Evolutionary conservation across 495 filamentous ascomycete species (phyloP).

Genomic region (Friedmanniomyces simplex): DNA sequence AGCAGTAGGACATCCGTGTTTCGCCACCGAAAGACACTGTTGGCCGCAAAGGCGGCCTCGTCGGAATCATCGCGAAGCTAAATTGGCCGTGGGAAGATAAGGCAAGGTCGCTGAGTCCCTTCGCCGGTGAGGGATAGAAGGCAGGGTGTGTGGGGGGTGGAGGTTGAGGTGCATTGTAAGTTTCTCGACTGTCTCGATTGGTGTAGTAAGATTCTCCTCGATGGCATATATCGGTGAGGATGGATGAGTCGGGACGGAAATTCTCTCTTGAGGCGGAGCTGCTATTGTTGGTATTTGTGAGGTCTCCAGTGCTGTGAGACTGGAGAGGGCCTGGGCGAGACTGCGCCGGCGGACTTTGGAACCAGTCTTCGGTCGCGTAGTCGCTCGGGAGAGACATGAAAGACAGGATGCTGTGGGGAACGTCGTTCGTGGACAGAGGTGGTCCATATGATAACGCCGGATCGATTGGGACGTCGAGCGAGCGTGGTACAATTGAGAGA

Average conservation of each 20-base stretch:
- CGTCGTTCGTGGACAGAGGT: not conserved
- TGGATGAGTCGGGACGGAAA: not conserved
- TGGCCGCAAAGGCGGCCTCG: not conserved
- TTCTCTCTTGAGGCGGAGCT: not conserved
- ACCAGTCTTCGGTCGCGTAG: not conserved
- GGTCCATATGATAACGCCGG: not conserved
- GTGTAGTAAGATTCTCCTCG: not conserved
- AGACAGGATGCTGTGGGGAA: not conserved
- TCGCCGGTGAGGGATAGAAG: not conserved
- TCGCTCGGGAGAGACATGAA: conserved; percentile 3
- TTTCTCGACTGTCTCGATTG: not conserved
- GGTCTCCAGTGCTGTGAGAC: not conserved
- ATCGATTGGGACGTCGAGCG: too few relatives aligned
- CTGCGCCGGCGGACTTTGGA: not conserved
- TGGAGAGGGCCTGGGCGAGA: not conserved
- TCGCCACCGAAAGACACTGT: not conserved
- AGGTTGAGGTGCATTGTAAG: not conserved
- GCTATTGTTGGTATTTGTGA: not conserved
- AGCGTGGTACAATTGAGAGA: too few relatives aligned
- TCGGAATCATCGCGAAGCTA: not conserved
- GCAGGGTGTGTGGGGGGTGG: not conserved
- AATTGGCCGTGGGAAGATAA: not conserved
- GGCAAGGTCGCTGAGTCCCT: conserved; percentile 3
- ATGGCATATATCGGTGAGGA: not conserved
- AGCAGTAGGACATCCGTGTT: not conserved